Evolutionary conservation across 176 grass and related monocot genomes (phyloP).

Genomic region (Elaeis guineensis): DNA sequence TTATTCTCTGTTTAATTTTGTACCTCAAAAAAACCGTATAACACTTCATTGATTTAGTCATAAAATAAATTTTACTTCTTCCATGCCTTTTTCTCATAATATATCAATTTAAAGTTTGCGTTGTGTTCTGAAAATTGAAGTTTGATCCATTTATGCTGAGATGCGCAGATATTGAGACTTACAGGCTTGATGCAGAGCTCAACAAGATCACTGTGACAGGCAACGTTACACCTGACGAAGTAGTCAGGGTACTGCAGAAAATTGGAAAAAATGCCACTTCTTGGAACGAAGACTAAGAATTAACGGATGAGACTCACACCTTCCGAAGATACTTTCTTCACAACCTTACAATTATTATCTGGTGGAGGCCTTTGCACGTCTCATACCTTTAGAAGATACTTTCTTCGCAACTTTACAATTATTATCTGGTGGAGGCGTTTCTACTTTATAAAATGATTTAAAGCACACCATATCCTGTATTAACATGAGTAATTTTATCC

Average conservation of each 20-base stretch:
- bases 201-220: conserved; percentile 96
- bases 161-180: conserved; percentile 76
- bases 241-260: conserved; percentile 75
- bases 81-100: not conserved
- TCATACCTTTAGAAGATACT: too few relatives aligned
- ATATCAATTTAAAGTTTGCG: not conserved
- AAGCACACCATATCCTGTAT: too few relatives aligned
- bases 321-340: too few relatives aligned
- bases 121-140: not conserved
- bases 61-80: not conserved
- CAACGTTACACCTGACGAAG: conserved; percentile 67
- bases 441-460: too few relatives aligned
- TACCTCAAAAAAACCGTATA: too few relatives aligned
- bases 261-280: conserved; percentile 69
- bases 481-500: too few relatives aligned
- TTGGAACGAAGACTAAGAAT: conserved; percentile 33
- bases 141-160: not conserved
- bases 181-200: conserved; percentile 52
- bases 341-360: too few relatives aligned
- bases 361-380: too few relatives aligned
- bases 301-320: too few relatives aligned
- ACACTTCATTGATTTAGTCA: not conserved
- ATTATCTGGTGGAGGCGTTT: too few relatives aligned
- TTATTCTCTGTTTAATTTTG: too few relatives aligned
- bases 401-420: too few relatives aligned